phyloP scores from a whole-genome alignment of 2,329 filamentous ascomycete species.

The Colletotrichum godetiae region DNA sequence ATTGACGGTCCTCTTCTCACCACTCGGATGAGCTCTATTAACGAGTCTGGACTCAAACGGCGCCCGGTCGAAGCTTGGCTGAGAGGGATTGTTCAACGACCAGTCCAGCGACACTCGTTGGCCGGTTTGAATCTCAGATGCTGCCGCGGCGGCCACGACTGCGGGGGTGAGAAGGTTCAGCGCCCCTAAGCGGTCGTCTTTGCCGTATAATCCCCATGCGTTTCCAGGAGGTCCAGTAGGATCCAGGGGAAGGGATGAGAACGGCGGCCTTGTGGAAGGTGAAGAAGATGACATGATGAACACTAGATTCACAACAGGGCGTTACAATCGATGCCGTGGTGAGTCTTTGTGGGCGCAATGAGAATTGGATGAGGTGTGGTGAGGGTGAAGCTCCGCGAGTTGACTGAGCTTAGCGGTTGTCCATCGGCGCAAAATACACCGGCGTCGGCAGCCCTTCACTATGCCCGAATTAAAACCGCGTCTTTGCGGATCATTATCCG shows the following conservation, averaged over 20 bases:
- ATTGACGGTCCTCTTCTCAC: constrained; percentile 43
- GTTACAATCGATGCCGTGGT: neutral
- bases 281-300: neutral
- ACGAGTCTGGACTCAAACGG: constrained; percentile 48
- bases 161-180: constrained; percentile 66
- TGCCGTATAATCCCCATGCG: constrained; percentile 67
- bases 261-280: constrained; percentile 3
- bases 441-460: neutral
- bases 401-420: neutral
- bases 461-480: neutral
- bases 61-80: constrained; percentile 47
- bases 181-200: constrained; percentile 62
- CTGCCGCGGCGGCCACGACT: constrained; percentile 40
- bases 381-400: neutral
- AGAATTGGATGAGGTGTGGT: neutral
- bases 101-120: constrained; percentile 48
- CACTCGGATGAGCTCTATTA: constrained; percentile 49
- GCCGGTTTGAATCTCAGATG: constrained; percentile 38
- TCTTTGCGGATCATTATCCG: neutral
- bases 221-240: constrained; percentile 62
- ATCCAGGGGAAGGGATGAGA: constrained; percentile 56
- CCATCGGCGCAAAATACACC: constrained; percentile 16
- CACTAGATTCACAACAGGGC: neutral
- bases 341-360: neutral
- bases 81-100: constrained; percentile 45